Evolutionary conservation across 441 rosid genomes (phyloP), one percentile per base, ranked within the genome.

Genomic region (Eruca vesicaria): DNA sequence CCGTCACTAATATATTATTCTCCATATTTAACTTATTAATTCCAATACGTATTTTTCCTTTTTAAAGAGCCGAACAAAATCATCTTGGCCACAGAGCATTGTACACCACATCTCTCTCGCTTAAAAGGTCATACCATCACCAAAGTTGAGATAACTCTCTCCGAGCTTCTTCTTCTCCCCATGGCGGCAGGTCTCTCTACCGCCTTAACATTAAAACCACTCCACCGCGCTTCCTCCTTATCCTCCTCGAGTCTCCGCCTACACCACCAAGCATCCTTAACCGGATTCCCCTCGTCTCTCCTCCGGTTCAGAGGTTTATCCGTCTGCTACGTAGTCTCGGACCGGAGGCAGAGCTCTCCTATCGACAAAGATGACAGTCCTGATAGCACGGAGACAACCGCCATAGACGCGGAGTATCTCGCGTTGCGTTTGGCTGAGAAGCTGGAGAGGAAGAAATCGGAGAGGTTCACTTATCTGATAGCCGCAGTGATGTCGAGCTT

Each of bases 401-500:
- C 60, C 28, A 52, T 1, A 11, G 78, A 84, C 36, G 29, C 75
- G 1, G 91, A 84, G 86, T 79, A 85, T 74, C 75, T 79, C 16
- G 80, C 82, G 33, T 63, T 79, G 12, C 95, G 86, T 11, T 66
- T 82, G 31, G 84, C 87, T 14, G 97, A 93, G 88, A 84, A 88
- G 60, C 33, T 83, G 65, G 87, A 86, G 4, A 82, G 91, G 86
- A 96, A 91, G 86, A 89, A 73, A 82, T 90, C 92, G 1, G 97
- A 93, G 87, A 81, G 97, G 89, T 82, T 75, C 48, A 90, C 97
- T 6, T 96, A 91, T 65, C 80, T 96, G 9, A 79, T 96, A 18
- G 99, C 98, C 4, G 97, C 97, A 0, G 86, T 93, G 35, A 86
- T 96, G 97, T 91, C 98, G 48, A 91, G 87, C 77, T 86, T 93